These are phyloP conservation scores for Alnus rubra DNA, from an alignment of 306 rosid genomes.

Conservation along the genomic window DNA sequence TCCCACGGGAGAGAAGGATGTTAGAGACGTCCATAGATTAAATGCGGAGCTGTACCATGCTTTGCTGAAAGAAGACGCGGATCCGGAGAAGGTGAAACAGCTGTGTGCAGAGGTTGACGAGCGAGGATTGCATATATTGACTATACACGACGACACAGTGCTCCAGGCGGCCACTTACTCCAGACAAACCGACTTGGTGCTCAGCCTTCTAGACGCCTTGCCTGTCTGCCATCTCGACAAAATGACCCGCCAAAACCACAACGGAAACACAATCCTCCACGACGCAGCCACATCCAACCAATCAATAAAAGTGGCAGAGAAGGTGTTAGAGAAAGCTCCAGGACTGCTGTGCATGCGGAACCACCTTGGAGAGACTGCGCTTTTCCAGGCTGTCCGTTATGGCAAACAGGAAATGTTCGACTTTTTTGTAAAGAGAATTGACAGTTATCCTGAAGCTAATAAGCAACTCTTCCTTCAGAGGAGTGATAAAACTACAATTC, in stretches of 20 bases:
- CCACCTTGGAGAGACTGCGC: not conserved
- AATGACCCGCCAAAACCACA: not conserved
- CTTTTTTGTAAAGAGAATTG: not conserved
- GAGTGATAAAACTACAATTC: constrained; percentile 1
- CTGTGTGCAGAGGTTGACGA: not conserved
- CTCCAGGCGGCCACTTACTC: not conserved
- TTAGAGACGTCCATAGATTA: not conserved
- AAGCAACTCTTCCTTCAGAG: not conserved
- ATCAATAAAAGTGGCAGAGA: not conserved
- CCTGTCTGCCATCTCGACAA: not conserved
- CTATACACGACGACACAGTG: not conserved
- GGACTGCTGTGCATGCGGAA: not conserved
- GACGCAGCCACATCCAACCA: not conserved
- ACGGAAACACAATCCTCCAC: not conserved
- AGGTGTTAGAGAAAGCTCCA: not conserved
- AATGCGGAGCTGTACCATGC: not conserved
- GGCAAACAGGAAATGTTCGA: not conserved
- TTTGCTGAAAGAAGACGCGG: not conserved
- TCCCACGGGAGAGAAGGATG: not conserved
- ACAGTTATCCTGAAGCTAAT: not conserved
- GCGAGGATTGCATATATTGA: not conserved
- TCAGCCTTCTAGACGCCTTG: not conserved
- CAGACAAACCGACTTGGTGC: not conserved
- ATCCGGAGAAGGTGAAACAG: not conserved
- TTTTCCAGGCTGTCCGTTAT: not conserved